These are phyloP conservation scores for Suillus lakei DNA, from an alignment of 768 basidiomycete genomes.

Conservation along the genomic window DNA sequence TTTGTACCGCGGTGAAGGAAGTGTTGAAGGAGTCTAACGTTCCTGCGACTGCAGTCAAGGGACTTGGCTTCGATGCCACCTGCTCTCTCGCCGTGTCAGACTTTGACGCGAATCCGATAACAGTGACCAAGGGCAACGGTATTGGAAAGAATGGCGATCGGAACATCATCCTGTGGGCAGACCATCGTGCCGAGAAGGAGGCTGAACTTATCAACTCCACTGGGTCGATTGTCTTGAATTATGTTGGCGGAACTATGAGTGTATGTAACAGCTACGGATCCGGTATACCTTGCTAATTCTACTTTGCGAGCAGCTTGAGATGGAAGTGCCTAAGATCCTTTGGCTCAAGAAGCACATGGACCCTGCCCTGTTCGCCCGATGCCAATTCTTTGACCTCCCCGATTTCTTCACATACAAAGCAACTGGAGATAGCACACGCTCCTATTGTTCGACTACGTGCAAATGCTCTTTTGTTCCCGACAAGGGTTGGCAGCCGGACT, in stretches of 20 bases:
- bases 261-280: conserved; percentile 46
- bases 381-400: conserved; percentile 92
- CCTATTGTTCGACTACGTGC: conserved; percentile 93
- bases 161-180: conserved; percentile 95
- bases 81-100: conserved; percentile 93
- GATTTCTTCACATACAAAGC: conserved; percentile 95
- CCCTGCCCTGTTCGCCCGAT: conserved; percentile 65
- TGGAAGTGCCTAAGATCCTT: conserved; percentile 97
- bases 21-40: conserved; percentile 66
- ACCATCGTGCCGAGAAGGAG: conserved; percentile 93
- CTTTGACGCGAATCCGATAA: conserved; percentile 71
- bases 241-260: conserved; percentile 96
- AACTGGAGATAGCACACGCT: conserved; percentile 72
- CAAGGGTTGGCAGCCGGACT: conserved; percentile 88
- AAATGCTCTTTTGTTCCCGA: conserved; percentile 93
- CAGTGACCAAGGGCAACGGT: conserved; percentile 69
- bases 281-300: conserved; percentile 12
- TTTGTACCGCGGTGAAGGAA: conserved; percentile 62
- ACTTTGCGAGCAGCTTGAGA: conserved; percentile 71
- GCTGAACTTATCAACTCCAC: conserved; percentile 89
- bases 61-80: conserved; percentile 94
- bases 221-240: conserved; percentile 85
- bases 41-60: conserved; percentile 68
- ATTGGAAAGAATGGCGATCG: conserved; percentile 73
- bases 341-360: conserved; percentile 95